phyloP scores from a whole-genome alignment of 108 stramenopile species.

The Licmophora abbreviata region DNA sequence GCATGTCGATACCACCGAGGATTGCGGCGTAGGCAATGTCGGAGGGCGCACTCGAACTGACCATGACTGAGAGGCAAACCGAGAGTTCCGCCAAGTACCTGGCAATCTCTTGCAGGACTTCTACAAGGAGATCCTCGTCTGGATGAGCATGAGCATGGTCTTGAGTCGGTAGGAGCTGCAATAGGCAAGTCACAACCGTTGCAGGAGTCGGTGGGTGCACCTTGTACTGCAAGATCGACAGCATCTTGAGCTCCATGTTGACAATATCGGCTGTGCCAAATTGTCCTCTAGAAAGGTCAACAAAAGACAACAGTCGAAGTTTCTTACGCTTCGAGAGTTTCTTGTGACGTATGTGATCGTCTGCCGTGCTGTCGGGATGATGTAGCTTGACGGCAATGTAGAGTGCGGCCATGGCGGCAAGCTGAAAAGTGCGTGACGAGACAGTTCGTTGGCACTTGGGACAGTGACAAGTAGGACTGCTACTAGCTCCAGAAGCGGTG shows the following conservation, averaged over 20 bases:
- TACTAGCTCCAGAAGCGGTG: background rate
- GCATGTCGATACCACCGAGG: slow-evolving; percentile 56
- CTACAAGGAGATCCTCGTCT: slow-evolving; percentile 33
- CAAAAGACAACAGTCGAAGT: slow-evolving; percentile 39
- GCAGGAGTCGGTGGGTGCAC: slow-evolving; percentile 64
- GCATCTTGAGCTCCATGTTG: slow-evolving; percentile 56
- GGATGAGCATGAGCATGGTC: slow-evolving; percentile 3
- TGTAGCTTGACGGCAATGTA: slow-evolving; percentile 76
- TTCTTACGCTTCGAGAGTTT: slow-evolving; percentile 4
- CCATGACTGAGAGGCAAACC: slow-evolving; percentile 52
- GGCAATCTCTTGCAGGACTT: slow-evolving; percentile 50
- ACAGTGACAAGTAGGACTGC: slow-evolving; percentile 13
- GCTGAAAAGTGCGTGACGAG: slow-evolving; percentile 62
- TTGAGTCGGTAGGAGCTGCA: slow-evolving; percentile 24
- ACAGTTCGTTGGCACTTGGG: slow-evolving; percentile 27
- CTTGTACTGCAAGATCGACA: slow-evolving; percentile 55
- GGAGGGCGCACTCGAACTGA: slow-evolving; percentile 39
- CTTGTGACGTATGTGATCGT: slow-evolving; percentile 19
- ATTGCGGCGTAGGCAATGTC: slow-evolving; percentile 66
- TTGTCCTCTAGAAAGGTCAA: slow-evolving; percentile 69
- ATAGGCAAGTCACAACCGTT: slow-evolving; percentile 26
- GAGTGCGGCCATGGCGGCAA: slow-evolving; percentile 65
- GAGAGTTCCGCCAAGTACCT: slow-evolving; percentile 70
- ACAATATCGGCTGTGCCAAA: slow-evolving; percentile 47
- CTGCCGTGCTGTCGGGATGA: slow-evolving; percentile 26